phyloP scores from a whole-genome alignment of 345 rosid species.

The Acer negundo region DNA sequence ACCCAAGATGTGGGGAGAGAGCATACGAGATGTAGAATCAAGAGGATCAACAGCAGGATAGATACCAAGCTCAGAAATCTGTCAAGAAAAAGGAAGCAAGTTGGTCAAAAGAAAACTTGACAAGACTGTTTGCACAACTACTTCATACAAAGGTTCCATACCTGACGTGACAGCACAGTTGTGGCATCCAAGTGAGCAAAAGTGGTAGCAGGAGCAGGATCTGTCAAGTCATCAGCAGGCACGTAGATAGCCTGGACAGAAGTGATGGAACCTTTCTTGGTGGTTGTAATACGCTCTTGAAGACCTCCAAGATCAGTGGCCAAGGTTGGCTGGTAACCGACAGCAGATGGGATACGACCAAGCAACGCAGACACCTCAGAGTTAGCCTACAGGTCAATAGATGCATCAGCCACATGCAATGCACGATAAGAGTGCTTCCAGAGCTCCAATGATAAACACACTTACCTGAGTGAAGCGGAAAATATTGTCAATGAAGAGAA shows the following conservation, averaged over 20 bases:
- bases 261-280: conserved; percentile 97
- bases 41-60: conserved; percentile 99
- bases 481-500: conserved; percentile 94
- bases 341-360: conserved; percentile 99
- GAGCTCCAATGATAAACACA: not conserved
- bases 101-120: not conserved
- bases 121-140: not conserved
- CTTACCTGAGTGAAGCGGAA: conserved; percentile 94
- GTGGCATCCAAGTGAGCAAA: conserved; percentile 99
- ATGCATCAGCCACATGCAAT: not conserved
- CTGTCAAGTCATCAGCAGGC: conserved; percentile 99
- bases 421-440: too few relatives aligned
- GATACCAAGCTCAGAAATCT: conserved; percentile 98
- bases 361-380: conserved; percentile 99
- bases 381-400: conserved; percentile 63
- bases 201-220: conserved; percentile 99
- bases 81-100: not conserved
- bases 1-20: conserved; percentile 93
- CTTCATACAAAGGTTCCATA: conserved; percentile 18
- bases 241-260: conserved; percentile 99
- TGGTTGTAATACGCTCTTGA: conserved; percentile 97
- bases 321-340: conserved; percentile 98
- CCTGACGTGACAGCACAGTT: conserved; percentile 97
- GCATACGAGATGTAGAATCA: conserved; percentile 99
- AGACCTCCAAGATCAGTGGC: conserved; percentile 99